These are phyloP conservation scores for Diversispora epigaea DNA, from an alignment of 192 early-diverging fungal genomes.

Conservation along the genomic window DNA sequence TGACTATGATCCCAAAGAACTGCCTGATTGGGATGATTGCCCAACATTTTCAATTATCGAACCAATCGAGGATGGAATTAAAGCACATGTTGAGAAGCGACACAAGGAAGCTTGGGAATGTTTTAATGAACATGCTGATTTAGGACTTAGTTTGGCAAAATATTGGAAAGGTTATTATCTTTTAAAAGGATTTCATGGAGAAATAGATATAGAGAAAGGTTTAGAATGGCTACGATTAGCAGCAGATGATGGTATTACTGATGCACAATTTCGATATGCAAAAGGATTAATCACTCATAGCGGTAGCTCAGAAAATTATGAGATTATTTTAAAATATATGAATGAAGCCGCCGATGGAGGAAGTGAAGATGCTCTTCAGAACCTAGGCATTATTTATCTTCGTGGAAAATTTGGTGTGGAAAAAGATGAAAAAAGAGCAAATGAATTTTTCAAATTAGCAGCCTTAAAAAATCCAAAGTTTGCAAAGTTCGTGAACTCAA, in stretches of 20 bases:
- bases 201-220: background rate
- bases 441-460: conserved; percentile 5
- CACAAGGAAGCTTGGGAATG: conserved; percentile 13
- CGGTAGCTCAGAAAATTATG: background rate
- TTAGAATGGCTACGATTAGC: background rate
- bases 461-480: conserved; percentile 14
- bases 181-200: background rate
- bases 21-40: background rate
- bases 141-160: conserved; percentile 5
- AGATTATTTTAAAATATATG: conserved; percentile 12
- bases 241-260: conserved; percentile 22
- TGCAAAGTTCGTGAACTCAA: too few relatives aligned
- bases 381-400: conserved; percentile 10
- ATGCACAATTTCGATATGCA: conserved; percentile 29
- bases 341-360: conserved; percentile 3
- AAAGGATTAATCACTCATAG: background rate
- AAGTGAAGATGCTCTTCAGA: background rate
- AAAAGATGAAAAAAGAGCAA: background rate
- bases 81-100: background rate
- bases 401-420: conserved; percentile 1
- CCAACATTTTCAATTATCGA: background rate
- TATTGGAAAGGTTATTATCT: conserved; percentile 31
- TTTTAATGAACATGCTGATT: conserved; percentile 22
- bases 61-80: conserved; percentile 17
- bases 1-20: background rate